These are phyloP conservation scores for Phaeosphaeriaceae sp. DNA, from an alignment of 2,329 filamentous ascomycete species.

Conservation along the genomic window DNA sequence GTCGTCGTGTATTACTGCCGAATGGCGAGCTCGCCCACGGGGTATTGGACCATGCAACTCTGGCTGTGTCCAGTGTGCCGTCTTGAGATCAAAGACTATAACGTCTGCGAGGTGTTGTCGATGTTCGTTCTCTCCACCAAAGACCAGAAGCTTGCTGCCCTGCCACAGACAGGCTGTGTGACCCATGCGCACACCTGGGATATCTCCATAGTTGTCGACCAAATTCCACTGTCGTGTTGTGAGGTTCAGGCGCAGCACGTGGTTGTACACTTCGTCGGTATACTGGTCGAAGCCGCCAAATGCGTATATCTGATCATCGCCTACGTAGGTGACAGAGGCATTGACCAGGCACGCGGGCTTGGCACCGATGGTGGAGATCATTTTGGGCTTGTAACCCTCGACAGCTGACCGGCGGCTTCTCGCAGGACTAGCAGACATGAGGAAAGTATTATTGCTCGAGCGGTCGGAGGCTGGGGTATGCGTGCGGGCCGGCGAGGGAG, in stretches of 20 bases:
- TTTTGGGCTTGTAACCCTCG: conserved; percentile 83
- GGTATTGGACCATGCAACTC: conserved; percentile 84
- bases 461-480: conserved; percentile 57
- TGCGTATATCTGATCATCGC: conserved; percentile 95
- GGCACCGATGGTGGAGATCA: conserved; percentile 66
- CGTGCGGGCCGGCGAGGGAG: conserved; percentile 54
- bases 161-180: conserved; percentile 95
- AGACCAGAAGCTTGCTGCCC: conserved; percentile 93
- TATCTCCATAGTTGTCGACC: conserved; percentile 98
- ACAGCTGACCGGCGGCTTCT: conserved; percentile 57
- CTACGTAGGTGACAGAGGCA: conserved; percentile 98
- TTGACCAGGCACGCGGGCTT: conserved; percentile 95
- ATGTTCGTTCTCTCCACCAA: conserved; percentile 97
- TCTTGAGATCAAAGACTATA: conserved; percentile 93
- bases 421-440: conserved; percentile 81
- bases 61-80: conserved; percentile 93
- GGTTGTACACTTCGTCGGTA: conserved; percentile 98
- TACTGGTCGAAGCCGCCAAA: conserved; percentile 99
- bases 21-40: conserved; percentile 89
- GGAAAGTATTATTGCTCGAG: conserved; percentile 79
- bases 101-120: conserved; percentile 94
- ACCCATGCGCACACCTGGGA: conserved; percentile 97
- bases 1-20: conserved; percentile 92
- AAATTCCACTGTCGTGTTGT: conserved; percentile 90
- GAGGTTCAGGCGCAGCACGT: conserved; percentile 89